phyloP scores from a whole-genome alignment of 805 yeast genomes.

The Teunomyces stri region DNA sequence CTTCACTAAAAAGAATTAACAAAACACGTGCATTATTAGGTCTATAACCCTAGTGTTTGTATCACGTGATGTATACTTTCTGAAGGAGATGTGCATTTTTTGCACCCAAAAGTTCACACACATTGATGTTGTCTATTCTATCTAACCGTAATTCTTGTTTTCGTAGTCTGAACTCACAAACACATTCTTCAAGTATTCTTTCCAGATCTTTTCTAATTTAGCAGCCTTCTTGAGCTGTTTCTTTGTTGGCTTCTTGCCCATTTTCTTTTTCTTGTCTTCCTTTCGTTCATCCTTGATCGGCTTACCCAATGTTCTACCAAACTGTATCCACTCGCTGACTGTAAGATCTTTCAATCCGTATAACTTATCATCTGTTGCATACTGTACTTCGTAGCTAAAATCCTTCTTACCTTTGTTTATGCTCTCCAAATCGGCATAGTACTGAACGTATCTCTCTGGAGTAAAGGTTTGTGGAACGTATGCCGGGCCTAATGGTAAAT shows the following conservation, averaged over 20 bases:
- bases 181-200: slow-evolving; percentile 51
- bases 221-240: slow-evolving; percentile 11
- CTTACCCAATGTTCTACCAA: slow-evolving; percentile 53
- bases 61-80: background rate
- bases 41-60: background rate
- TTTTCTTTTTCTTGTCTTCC: slow-evolving; percentile 5
- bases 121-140: background rate
- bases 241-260: slow-evolving; percentile 10
- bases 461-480: slow-evolving; percentile 68
- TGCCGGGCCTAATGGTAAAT: slow-evolving; percentile 68
- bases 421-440: slow-evolving; percentile 59
- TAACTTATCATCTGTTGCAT: slow-evolving; percentile 61
- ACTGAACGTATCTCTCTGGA: slow-evolving; percentile 72
- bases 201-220: slow-evolving; percentile 51
- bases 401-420: slow-evolving; percentile 45
- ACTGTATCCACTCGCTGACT: slow-evolving; percentile 60
- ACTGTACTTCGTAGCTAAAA: slow-evolving; percentile 64
- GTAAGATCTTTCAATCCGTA: slow-evolving; percentile 53
- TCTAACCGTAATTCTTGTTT: slow-evolving; percentile 42
- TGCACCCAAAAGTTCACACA: background rate
- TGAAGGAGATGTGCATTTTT: too few relatives aligned
- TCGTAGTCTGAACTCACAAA: slow-evolving; percentile 68
- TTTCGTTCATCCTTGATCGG: slow-evolving; percentile 27
- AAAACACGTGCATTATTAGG: background rate
- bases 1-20: too few relatives aligned